These are phyloP conservation scores for Alloascoidea africana DNA, from an alignment of 805 yeast genomes.

Conservation along the genomic window DNA sequence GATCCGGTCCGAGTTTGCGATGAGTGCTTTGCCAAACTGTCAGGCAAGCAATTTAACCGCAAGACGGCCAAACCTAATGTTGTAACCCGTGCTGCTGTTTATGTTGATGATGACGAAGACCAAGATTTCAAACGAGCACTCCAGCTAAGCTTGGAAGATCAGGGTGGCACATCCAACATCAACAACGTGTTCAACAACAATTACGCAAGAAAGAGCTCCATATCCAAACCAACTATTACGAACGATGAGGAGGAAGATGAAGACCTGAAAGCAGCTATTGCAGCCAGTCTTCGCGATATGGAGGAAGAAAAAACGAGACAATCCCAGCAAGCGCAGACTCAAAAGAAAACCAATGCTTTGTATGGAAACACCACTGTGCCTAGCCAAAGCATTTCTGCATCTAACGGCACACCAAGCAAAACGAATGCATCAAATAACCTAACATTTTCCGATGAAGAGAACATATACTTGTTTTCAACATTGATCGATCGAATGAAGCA, in stretches of 20 bases:
- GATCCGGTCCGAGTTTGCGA: constrained; percentile 92
- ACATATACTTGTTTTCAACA: constrained; percentile 54
- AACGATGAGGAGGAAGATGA: constrained; percentile 58
- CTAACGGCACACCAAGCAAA: constrained; percentile 7
- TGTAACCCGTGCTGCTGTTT: constrained; percentile 9
- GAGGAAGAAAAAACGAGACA: constrained; percentile 21
- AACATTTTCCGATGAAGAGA: constrained; percentile 51
- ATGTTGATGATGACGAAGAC: constrained; percentile 37
- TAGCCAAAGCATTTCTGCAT: constrained; percentile 11
- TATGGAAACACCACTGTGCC: constrained; percentile 14
- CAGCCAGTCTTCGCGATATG: constrained; percentile 72
- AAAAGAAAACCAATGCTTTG: constrained; percentile 10
- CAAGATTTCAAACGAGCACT: constrained; percentile 70
- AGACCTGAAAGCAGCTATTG: constrained; percentile 88
- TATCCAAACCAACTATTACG: constrained; percentile 2
- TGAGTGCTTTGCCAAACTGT: constrained; percentile 56
- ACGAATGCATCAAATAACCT: constrained; percentile 18
- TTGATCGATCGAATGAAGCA: constrained; percentile 36
- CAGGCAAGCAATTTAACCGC: constrained; percentile 8
- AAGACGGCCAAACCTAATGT: constrained; percentile 5
- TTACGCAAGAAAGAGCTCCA: constrained; percentile 3
- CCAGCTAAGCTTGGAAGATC: constrained; percentile 60
- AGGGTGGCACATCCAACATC: constrained; percentile 17
- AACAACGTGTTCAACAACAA: constrained; percentile 2
- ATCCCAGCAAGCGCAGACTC: constrained; percentile 6